Base-by-base conservation (phyloP, 208 protist species). In the Wallacemonas collosoma region DNA sequence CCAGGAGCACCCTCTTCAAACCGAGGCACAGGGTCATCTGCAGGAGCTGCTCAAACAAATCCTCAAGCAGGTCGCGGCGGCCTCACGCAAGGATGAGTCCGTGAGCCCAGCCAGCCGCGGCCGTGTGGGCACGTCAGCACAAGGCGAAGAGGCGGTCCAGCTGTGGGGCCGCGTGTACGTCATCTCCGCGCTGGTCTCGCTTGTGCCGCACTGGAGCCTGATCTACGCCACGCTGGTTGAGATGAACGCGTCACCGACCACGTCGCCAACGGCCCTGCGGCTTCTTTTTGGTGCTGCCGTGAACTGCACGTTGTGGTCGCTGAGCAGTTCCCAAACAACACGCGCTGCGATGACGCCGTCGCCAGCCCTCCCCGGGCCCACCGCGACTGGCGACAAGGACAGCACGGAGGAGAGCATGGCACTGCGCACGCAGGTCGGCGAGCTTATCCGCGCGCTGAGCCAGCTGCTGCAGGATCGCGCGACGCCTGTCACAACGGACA, bases 151-250 rank as follows among this genome's bases (percentile, higher is more conserved):
- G 11, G 6, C 58, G 41, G 40, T 82, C 15, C 72, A 80, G 51
- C 63, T 74, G 58, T 95, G 91, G 86, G 69, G 68, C 1, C 83
- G 88, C 15, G 65, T 95, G 65, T 78, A 80, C 69, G 73, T 95
- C 47, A 56, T 86, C 36, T 86, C 88, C 8, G 80, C 85, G 2
- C 76, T 95, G 2, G 70, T 85, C 1, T 57, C 88, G 0, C 58
- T 85, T 9, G 45, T 43, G 39, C 80, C 85, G 57, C 77, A 93
- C 53, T 93, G 82, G 85, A 48, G 57, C 2, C 5, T 78, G 11
- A 69, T 95, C 1, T 78, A 87, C 60, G 55, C 69, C 4, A 41
- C 81, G 38, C 3, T 83, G 43, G 12, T 68, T 38, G 70, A 60
- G 7, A 51, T 79, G 17, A 53, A 68, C 36, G 54, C 67, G 11